phyloP scores from a whole-genome alignment of 2,329 filamentous ascomycete genomes.

The Trichoderma guizhouense region DNA sequence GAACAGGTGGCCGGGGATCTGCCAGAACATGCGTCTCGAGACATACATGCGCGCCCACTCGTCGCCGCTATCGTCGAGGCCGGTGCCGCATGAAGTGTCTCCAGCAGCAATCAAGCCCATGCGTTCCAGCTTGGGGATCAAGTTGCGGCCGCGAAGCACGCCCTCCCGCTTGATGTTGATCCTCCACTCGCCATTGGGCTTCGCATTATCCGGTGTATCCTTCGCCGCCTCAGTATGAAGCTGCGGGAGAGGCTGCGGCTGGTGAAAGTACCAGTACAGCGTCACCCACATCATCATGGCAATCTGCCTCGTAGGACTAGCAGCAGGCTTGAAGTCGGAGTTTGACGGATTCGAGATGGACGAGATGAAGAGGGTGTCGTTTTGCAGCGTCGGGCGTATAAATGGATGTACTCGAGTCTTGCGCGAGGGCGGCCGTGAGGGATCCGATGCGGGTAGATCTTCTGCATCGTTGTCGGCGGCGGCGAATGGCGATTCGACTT shows the following conservation, averaged over 20 bases:
- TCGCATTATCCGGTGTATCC: constrained; percentile 64
- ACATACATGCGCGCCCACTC: constrained; percentile 82
- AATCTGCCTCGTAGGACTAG: constrained; percentile 81
- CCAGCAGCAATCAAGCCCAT: constrained; percentile 82
- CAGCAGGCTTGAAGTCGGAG: constrained; percentile 73
- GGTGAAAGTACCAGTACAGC: constrained; percentile 97
- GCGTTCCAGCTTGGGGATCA: constrained; percentile 86
- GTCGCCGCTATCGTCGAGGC: constrained; percentile 57
- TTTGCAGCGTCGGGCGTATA: constrained; percentile 67
- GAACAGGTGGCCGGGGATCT: constrained; percentile 81
- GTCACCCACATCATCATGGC: constrained; percentile 97
- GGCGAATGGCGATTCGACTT: constrained; percentile 17
- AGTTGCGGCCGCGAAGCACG: constrained; percentile 77
- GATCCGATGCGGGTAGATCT: not conserved
- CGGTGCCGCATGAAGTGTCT: constrained; percentile 70
- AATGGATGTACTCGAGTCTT: constrained; percentile 43
- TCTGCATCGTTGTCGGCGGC: constrained; percentile 30
- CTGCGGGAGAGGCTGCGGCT: constrained; percentile 65
- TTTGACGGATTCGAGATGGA: constrained; percentile 82
- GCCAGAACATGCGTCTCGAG: constrained; percentile 81
- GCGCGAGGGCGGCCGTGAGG: not conserved
- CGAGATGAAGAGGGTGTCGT: constrained; percentile 86
- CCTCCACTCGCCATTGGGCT: constrained; percentile 80
- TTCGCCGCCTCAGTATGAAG: constrained; percentile 61
- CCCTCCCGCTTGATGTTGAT: constrained; percentile 82